Evolutionary conservation across 805 yeast genomes (phyloP), one percentile per base, ranked within the genome.

Genomic region (Kodamaea hsintzibuensis): DNA sequence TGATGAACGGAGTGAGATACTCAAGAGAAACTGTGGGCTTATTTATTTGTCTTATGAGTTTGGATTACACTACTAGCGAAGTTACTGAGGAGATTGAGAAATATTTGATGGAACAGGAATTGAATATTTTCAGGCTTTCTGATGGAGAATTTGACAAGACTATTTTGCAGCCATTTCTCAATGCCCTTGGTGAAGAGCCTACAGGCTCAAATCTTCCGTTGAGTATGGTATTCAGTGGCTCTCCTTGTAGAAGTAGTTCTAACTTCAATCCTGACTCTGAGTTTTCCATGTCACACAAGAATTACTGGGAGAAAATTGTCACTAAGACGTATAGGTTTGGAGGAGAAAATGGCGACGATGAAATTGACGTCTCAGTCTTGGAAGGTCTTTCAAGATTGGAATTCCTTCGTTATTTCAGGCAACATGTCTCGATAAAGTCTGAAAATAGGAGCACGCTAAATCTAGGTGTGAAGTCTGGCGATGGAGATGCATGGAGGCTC

Each of bases 1-100:
- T 85, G 0, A 58, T 78, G n/a, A 81, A 85, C 17, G 91, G 91
- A 0, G 52, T 78, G 22, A 69, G 88, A 55, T 60, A 79, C 0
- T 65, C 82, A 27, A 71, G 84, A 51, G 73, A 76, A 18, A 79
- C 85, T 0, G 65, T 80, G 33, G 93, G 93, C 0, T 55, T 86
- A 2, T 86, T 83, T 59, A 67, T 88, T 9, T 72, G 82, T 1
- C 66, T 85, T 0, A 79, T 84, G 75, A 83, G 90, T 57, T 78
- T 80, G 13, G 69, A 68, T 1, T 72, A 72, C 51, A 54, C 70
- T 0, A 79, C 85, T 1, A 61, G 61, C 1, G 68, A 66, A 8
- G 56, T 87, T 7, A 78, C 77, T 39, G 49, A 52, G 0, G 77
- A 78, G 50, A 75, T 86, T 19, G 80, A 85, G 50, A 78, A 74